Base-by-base conservation (phyloP, 31 red algal genomes). In the Porphyra umbilicalis region DNA sequence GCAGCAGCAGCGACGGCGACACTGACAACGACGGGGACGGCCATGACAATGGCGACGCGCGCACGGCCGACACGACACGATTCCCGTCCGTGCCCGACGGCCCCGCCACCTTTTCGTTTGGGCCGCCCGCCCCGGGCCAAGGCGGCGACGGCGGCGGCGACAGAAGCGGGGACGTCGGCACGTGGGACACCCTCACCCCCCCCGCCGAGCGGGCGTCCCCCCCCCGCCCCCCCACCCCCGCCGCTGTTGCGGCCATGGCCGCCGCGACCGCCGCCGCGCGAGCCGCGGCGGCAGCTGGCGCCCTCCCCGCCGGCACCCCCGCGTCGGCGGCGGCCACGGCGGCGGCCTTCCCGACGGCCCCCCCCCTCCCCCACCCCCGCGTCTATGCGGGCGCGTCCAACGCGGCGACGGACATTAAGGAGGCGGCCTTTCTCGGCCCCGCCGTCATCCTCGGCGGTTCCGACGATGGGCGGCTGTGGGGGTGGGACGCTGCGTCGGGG, bases 381-480 rank as follows among this genome's bases (percentile, higher is more conserved):
- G 30, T 29, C 2, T 78, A 35, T 10, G 35, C 76, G 33, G 76
- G 76, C 35, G 76, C 76, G 4, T 15, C 76, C 25, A 78, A 78
- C 16, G 32, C 15, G 32, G 76, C 30, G 35, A 78, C 76, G 35
- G 76, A 78, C 35, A 78, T 78, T 25, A 78, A 78, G 33, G 76
- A 78, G 76, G 76, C 76, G 76, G 35, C 34, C 33, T 78, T 78
- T 30, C 35, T 78, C 34, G 76, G 76, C 9, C 30, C 31, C 10
- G 76, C 32, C 16, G 34, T 78, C 10, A 32, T 78, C 6, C 76
- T 78, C 30, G 76, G 30, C 33, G 76, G 76, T 32, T 35, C 34
- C 15, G 76, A 78, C 35, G 76, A 78, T 35, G 76, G 76, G 35
- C 76, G 76, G 35, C 35, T 78, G 76, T 78, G 35, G 32, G 76